Conservation (phyloP, 2,329 filamentous ascomycete species). For the Trichoderma koningiopsis region DNA sequence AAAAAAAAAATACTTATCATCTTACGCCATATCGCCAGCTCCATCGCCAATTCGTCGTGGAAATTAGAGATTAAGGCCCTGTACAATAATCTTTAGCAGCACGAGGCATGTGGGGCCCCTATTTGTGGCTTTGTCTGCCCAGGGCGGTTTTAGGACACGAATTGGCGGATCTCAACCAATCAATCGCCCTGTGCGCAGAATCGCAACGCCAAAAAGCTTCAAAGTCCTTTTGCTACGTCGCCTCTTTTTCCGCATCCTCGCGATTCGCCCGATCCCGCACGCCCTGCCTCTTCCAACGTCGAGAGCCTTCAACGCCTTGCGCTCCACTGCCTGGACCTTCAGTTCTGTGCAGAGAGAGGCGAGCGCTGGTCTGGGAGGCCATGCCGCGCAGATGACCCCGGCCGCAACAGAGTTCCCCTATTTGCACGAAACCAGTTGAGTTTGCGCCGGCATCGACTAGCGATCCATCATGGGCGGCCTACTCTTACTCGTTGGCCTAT, state of each 20-base stretch:
- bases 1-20: neutral
- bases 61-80: neutral
- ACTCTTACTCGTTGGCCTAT: conserved; percentile 26
- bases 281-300: neutral
- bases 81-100: neutral
- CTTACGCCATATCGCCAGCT: neutral
- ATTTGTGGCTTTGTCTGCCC: conserved; percentile 7
- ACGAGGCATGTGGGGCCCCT: conserved; percentile 13
- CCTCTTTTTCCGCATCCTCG: conserved; percentile 6
- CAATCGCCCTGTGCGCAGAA: conserved; percentile 17
- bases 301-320: neutral
- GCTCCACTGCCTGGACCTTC: neutral
- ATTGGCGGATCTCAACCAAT: conserved; percentile 26
- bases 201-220: conserved; percentile 13
- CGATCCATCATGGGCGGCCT: conserved; percentile 27
- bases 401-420: conserved; percentile 17
- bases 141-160: conserved; percentile 18
- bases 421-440: conserved; percentile 13
- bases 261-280: neutral
- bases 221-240: conserved; percentile 17
- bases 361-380: conserved; percentile 19
- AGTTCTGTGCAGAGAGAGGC: neutral
- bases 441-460: conserved; percentile 23
- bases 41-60: neutral
- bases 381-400: conserved; percentile 25